Base-by-base conservation (phyloP, 345 rosid genomes). In the Gossypium longicalyx region DNA sequence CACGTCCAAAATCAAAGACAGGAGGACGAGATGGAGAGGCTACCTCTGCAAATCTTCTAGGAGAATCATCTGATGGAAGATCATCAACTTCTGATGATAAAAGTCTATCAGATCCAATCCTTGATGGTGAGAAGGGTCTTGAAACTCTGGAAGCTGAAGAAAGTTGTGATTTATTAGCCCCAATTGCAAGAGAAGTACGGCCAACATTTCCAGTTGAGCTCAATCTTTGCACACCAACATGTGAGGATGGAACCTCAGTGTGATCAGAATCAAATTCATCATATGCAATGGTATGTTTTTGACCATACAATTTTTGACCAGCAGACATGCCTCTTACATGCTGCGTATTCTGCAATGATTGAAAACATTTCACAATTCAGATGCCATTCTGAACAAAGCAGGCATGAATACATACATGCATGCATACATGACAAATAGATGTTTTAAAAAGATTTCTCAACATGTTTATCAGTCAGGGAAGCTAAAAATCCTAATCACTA, bases 11-110 rank as follows among this genome's bases (percentile, higher is more conserved):
- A 72, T 88, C 92, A 76, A 80, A 79, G 47, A 74, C 83, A 61
- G 87, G 74, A 82, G 87, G 75, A 81, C 79, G 84, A 77, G 94
- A 83, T 82, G 95, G 86, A 74, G 91, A 86, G 72, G 80, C 75
- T 76, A 85, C 88, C 73, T 91, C 93, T 71, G 63, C 60, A 68
- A 88, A 81, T 81, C 88, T 88, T 87, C 79, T 87, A 53, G 91
- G 86, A 76, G 93, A 84, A 77, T 79, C 84, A 48, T 84, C 93
- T 66, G 78, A 54, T 60, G 79, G 69, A 72, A 82, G 85, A 61
- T 85, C 93, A 80, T 86, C 86, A 77, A 71, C 73, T 61, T 81
- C 88, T 52, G 87, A 67, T 73, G 78, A 70, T 41, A 79, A 70
- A 72, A 83, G 78, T 82, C 76, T 79, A 75, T 85, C 92, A 54